These are phyloP conservation scores for Catharanthus roseus DNA, from an alignment of 257 asterid species.

Conservation along the genomic window DNA sequence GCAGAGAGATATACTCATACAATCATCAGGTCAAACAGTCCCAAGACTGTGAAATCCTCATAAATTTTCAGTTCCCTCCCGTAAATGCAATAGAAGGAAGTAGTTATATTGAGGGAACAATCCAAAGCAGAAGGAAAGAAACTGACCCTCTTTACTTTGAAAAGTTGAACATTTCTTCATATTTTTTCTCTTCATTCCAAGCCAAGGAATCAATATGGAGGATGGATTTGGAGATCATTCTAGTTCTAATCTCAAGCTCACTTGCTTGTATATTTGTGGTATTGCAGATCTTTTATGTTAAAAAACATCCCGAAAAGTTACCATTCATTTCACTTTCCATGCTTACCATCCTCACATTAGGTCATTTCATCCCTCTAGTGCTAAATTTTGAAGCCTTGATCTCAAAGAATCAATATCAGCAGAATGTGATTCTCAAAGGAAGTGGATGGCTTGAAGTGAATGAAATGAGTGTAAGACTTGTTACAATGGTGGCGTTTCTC, in stretches of 20 bases:
- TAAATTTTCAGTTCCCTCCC: conserved; percentile 35
- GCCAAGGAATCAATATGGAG: conserved; percentile 46
- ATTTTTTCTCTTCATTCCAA: conserved; percentile 11
- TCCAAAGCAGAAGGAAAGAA: conserved; percentile 40
- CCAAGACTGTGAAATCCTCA: conserved; percentile 49
- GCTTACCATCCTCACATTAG: conserved; percentile 49
- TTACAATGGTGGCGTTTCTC: conserved; percentile 53
- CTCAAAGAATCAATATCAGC: conserved; percentile 19
- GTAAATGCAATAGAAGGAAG: conserved; percentile 16
- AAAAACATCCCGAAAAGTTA: conserved; percentile 37
- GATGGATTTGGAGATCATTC: conserved; percentile 61
- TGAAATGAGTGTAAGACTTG: conserved; percentile 51
- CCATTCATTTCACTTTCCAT: conserved; percentile 43
- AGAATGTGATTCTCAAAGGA: conserved; percentile 8
- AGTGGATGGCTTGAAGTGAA: conserved; percentile 55
- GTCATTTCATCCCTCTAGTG: conserved; percentile 59
- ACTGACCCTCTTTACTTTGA: conserved; percentile 43
- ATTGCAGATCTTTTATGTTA: conserved; percentile 49
- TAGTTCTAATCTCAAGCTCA: conserved; percentile 56
- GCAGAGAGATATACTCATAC: conserved; percentile 29
- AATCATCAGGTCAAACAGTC: conserved; percentile 10
- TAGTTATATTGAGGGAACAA: conserved; percentile 30
- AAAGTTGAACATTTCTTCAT: conserved; percentile 28
- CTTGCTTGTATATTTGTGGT: conserved; percentile 41
- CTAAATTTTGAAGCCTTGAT: conserved; percentile 55